Percentiles rank a stretch among this genome's conserved stretches.
These are phyloP conservation scores for Syncephalastrum contaminatum DNA, from an alignment of 371 early-diverging fungal genomes.

Conservation along the genomic window DNA sequence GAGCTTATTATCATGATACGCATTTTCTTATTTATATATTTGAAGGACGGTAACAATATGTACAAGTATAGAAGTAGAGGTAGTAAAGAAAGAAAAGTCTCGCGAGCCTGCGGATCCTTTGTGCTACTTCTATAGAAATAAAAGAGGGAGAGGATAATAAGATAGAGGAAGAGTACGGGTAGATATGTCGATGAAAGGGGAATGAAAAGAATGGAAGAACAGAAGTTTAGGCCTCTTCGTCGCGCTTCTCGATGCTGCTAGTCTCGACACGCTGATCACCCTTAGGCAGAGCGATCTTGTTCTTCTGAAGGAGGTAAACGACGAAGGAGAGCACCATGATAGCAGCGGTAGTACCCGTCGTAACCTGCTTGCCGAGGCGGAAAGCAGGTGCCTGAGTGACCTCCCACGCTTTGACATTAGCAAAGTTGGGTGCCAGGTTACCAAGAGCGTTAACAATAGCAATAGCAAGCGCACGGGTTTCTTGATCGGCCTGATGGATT, in stretches of 20 bases:
- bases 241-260: conserved; percentile 9
- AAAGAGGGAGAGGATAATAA: too few species aligned
- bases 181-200: too few species aligned
- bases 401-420: conserved; percentile 31
- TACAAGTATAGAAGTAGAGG: too few species aligned
- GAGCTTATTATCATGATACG: too few species aligned
- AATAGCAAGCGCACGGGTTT: conserved; percentile 42
- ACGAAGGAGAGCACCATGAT: conserved; percentile 23
- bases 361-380: conserved; percentile 36
- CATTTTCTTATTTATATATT: too few species aligned
- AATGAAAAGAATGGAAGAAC: too few species aligned
- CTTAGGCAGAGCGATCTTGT: conserved; percentile 34
- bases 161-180: too few species aligned
- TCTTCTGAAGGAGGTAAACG: conserved; percentile 20
- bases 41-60: too few species aligned
- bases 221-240: too few species aligned
- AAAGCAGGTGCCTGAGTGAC: conserved; percentile 21
- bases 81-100: too few species aligned
- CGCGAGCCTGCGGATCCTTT: too few species aligned
- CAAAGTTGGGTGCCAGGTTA: conserved; percentile 40
- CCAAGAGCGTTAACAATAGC: conserved; percentile 41
- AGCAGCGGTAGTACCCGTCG: conserved; percentile 30
- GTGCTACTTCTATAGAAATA: too few species aligned
- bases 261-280: conserved; percentile 28
- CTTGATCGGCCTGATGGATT: conserved; percentile 29